Conservation (phyloP, 768 basidiomycete genomes). For the Phaeolepiota aurea region DNA sequence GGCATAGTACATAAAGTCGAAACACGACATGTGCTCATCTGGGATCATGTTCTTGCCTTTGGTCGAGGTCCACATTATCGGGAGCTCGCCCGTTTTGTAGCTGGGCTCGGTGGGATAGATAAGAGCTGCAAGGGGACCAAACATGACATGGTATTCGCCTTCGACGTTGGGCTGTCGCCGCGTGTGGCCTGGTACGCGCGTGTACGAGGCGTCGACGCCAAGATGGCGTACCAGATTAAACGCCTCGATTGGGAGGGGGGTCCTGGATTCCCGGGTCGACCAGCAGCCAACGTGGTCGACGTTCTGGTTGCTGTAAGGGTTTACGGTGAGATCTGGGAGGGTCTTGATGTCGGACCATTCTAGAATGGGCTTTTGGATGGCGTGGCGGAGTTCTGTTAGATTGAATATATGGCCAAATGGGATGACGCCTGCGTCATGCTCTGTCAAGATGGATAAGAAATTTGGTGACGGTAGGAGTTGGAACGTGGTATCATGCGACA, state of each 20-base stretch:
- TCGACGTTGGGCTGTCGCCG: slow-evolving; percentile 12
- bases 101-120: slow-evolving; percentile 17
- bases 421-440: slow-evolving; percentile 19
- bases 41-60: slow-evolving; percentile 18
- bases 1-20: slow-evolving; percentile 24
- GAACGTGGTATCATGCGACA: slow-evolving; percentile 2
- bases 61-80: slow-evolving; percentile 13
- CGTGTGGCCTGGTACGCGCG: slow-evolving; percentile 19
- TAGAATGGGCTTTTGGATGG: slow-evolving; percentile 28
- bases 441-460: slow-evolving; percentile 14
- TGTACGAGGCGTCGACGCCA: slow-evolving; percentile 26
- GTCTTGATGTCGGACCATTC: slow-evolving; percentile 44
- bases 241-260: slow-evolving; percentile 16
- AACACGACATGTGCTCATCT: slow-evolving; percentile 21
- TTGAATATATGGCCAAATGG: slow-evolving; percentile 38
- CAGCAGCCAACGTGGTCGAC: slow-evolving; percentile 22
- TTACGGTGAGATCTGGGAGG: slow-evolving; percentile 12
- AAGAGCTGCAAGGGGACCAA: slow-evolving; percentile 19
- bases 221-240: slow-evolving; percentile 19
- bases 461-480: background rate
- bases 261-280: slow-evolving; percentile 17
- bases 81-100: slow-evolving; percentile 10
- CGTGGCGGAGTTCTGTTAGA: slow-evolving; percentile 23
- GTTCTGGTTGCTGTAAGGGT: slow-evolving; percentile 8
- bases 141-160: slow-evolving; percentile 14